Base-by-base conservation (phyloP, 345 rosid genomes). In the Firmiana major region DNA sequence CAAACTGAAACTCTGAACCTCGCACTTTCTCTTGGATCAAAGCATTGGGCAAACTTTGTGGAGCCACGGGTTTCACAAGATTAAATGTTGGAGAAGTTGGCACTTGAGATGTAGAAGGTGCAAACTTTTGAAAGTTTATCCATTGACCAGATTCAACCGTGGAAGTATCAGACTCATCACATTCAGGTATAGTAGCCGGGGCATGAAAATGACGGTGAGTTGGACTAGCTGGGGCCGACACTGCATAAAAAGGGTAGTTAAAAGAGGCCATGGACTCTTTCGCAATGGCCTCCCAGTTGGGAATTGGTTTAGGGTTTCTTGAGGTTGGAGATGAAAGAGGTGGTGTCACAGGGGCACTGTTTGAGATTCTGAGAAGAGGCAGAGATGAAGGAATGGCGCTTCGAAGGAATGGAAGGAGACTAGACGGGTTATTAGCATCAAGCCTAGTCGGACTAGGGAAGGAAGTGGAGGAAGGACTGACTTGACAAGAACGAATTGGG, bases 171-270 rank as follows among this genome's bases (percentile, higher is more conserved):
- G 98, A 96, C 85, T 92, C 99, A 51, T 93, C 97, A 5, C 98
- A 91, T 77, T 92, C 99, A 57, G 91, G 98, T 74, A 93, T 95
- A 2, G 99, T 86, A 15, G 95, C 91, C 0, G 97, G 99, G 12
- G 98, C 87, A 82, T 87, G 90, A 67, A 89, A 86, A 58, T 89
- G 94, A n/a, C 94, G 86, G 63, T 90, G 97, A 17, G 94, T 93
- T 0, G 99, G 99, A 83, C 99, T 96, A 71, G 99, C 92, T 0
- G 99, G 99, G 12, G 99, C 98, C 79, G 99, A 96, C 40, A 80
- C 89, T 0, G 97, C 98, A 68, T 84, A 91, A 43, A 88, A 85
- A 59, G 97, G 94, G 79, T 92, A 95, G 80, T 86, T 91, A 67
- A 93, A 92, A 11, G 91, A 74, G 26, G 93, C 85, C 90, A 90